Evolutionary conservation across 2,329 filamentous ascomycete genomes (phyloP).

Genomic region (Neonectria ditissima): DNA sequence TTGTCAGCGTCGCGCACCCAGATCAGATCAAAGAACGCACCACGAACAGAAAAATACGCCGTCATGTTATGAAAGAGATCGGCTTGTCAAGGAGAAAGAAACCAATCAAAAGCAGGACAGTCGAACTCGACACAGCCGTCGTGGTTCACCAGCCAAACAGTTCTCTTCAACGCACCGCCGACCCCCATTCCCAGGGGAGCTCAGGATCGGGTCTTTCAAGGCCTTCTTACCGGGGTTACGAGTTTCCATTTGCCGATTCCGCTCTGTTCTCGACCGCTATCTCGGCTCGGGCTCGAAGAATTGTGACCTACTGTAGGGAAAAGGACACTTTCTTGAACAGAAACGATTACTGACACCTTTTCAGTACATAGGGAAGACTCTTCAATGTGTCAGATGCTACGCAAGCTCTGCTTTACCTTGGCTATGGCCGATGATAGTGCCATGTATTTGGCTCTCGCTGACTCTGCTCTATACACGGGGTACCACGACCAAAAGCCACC

Average conservation of each 20-base stretch:
- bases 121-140: neutral
- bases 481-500: neutral
- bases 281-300: neutral
- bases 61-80: slow-evolving; percentile 28
- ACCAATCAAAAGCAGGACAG: neutral
- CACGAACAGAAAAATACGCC: slow-evolving; percentile 19
- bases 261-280: neutral
- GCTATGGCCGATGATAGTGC: neutral
- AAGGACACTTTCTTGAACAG: neutral
- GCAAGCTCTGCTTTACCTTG: neutral
- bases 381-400: neutral
- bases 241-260: neutral
- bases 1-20: slow-evolving; percentile 22
- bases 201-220: neutral
- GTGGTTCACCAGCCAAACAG: neutral
- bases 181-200: neutral
- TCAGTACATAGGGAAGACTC: neutral
- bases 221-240: neutral
- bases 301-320: neutral
- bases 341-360: neutral
- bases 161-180: neutral
- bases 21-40: slow-evolving; percentile 17
- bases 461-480: neutral
- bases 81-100: slow-evolving; percentile 8
- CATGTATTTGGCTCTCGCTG: slow-evolving; percentile 2